These are phyloP conservation scores for Aspergillus sp. DNA, from an alignment of 2,329 filamentous ascomycete species.

Conservation along the genomic window DNA sequence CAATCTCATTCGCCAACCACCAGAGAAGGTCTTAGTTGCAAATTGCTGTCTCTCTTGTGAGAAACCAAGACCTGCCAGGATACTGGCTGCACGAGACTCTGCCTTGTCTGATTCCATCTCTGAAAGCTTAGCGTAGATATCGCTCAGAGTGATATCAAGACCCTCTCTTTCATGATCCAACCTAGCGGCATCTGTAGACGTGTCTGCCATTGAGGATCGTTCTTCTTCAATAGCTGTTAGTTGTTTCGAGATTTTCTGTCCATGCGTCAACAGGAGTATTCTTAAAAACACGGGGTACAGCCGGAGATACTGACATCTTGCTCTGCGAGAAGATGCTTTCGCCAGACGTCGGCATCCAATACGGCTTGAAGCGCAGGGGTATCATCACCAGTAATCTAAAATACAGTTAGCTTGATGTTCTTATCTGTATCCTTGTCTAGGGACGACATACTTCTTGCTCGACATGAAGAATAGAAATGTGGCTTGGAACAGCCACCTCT, in stretches of 20 bases:
- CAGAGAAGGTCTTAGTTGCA: conserved; percentile 95
- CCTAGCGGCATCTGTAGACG: conserved; percentile 78
- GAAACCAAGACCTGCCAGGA: conserved; percentile 94
- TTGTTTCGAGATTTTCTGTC: conserved; percentile 67
- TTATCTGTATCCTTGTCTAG: neutral
- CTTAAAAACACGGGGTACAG: too few species aligned
- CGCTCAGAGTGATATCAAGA: conserved; percentile 82
- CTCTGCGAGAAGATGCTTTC: conserved; percentile 87
- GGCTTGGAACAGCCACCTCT: conserved; percentile 90
- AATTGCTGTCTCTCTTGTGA: conserved; percentile 86
- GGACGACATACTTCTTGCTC: conserved; percentile 77
- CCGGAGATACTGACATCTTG: conserved; percentile 60
- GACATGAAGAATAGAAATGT: conserved; percentile 98
- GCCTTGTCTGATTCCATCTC: conserved; percentile 99
- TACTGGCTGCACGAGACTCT: conserved; percentile 89
- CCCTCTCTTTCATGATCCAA: conserved; percentile 85
- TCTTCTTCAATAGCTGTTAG: conserved; percentile 73
- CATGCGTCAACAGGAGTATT: conserved; percentile 3
- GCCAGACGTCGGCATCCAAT: conserved; percentile 95
- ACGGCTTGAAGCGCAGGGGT: conserved; percentile 93
- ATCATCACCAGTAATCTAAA: conserved; percentile 85
- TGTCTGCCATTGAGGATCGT: conserved; percentile 78
- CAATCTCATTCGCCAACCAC: conserved; percentile 98
- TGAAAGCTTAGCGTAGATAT: conserved; percentile 84
- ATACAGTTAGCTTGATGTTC: conserved; percentile 7